These are phyloP conservation scores for Pascua sp. DNA, from an alignment of 1,284 basidiomycete species.

Conservation along the genomic window DNA sequence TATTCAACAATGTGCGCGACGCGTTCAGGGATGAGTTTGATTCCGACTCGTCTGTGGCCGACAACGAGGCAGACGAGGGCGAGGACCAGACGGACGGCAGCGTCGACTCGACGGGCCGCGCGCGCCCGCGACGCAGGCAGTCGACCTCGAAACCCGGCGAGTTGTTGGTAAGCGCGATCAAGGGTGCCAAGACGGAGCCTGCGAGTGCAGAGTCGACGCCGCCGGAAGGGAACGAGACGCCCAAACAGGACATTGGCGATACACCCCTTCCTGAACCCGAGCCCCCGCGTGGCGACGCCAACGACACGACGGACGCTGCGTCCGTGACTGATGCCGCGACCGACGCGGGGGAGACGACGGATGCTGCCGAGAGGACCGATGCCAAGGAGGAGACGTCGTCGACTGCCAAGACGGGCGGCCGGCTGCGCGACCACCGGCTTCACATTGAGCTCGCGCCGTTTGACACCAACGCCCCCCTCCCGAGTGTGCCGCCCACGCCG, in stretches of 20 bases:
- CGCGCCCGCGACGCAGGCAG: conserved; percentile 18
- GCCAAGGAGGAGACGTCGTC: not conserved
- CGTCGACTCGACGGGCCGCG: conserved; percentile 30
- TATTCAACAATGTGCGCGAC: conserved; percentile 87
- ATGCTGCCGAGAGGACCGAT: not conserved
- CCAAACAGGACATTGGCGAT: not conserved
- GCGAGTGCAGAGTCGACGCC: not conserved
- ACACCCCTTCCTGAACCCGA: not conserved
- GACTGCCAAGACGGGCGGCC: not conserved
- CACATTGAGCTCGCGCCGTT: conserved; percentile 49
- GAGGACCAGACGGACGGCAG: conserved; percentile 33
- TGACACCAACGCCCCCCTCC: conserved; percentile 47
- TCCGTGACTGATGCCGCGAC: not conserved
- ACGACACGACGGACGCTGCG: not conserved
- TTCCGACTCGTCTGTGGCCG: conserved; percentile 73
- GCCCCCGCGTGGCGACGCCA: not conserved
- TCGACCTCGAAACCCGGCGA: conserved; percentile 9
- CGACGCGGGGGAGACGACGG: not conserved
- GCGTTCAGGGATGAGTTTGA: conserved; percentile 81
- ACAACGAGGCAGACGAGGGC: conserved; percentile 64
- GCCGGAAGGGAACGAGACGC: too few relatives aligned
- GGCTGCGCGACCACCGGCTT: conserved; percentile 29
- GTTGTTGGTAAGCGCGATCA: not conserved
- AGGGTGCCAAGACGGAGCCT: not conserved
- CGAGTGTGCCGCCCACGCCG: conserved; percentile 38